Conservation (phyloP, 2,329 filamentous ascomycete species). For the Metarhizium guizhouense region DNA sequence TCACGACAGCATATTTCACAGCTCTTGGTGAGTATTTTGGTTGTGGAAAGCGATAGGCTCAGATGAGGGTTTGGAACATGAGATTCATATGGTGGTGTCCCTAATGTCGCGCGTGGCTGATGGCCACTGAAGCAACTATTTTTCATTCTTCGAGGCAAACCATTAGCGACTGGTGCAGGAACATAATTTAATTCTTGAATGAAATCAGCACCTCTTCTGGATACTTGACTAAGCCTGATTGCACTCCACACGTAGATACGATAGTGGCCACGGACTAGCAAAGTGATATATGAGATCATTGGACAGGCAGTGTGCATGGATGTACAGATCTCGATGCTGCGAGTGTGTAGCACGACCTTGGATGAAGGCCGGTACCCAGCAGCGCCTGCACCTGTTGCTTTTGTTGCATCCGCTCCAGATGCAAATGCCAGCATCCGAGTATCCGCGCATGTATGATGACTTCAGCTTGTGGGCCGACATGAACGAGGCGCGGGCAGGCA, state of each 20-base stretch:
- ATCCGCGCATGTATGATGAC: neutral
- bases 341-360: conserved; percentile 13
- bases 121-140: no score
- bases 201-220: neutral
- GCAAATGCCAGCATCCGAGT: neutral
- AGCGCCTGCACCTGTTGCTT: neutral
- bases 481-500: neutral
- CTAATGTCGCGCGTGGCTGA: no score
- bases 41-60: neutral
- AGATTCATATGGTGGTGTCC: no score
- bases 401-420: neutral
- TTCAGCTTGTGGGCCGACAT: neutral
- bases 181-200: neutral
- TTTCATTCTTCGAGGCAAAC: no score
- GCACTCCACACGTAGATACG: neutral
- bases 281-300: neutral
- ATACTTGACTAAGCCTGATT: neutral
- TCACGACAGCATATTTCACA: neutral
- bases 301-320: neutral
- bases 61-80: neutral
- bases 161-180: neutral
- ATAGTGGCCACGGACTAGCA: neutral
- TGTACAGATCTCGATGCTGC: conserved; percentile 18
- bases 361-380: neutral
- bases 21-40: neutral